Evolutionary conservation across 2,329 filamentous ascomycete genomes (phyloP), one percentile per base, ranked within the genome.

Genomic region (Coniosporium tulheliwenetii): DNA sequence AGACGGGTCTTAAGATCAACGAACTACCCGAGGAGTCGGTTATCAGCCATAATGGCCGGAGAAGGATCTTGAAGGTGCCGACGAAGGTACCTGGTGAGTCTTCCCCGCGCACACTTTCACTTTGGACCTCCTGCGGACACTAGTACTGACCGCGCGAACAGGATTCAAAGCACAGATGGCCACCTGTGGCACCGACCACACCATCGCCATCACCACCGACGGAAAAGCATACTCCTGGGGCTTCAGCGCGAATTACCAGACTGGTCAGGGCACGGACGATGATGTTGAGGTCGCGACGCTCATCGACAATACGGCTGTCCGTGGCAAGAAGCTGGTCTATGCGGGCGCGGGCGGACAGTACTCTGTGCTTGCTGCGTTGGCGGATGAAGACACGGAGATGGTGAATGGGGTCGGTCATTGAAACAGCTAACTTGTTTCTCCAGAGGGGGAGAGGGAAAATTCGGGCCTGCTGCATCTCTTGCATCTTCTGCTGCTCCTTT

Each of bases 341-440:
- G 83, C 82, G n/a, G 84, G 83, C 36, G 81, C 81, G n/a, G 87
- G 89, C 48, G 86, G 86, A 5, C 87, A 95, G 55, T 95, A 77
- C 58, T 81, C 78, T 1, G 62, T 84, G 16, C 41, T 58, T 36
- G 56, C 54, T 16, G 49, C 53, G 35, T 38, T 39, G 35, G 44
- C 45, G 30, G 37, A 31, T 5, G 37, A 9, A 19, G n/a, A 8
- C 16, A 37, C 36, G 3, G 15, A 15, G 10, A 19, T n/a, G 36
- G 36, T 37, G 3, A 37, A 37, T 37, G 36, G 36, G 13, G 36
- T 26, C 19, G 7, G 7, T 26, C 19, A 26, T 26, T 26, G 19
- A 26, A 7, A 4, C 7, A 7, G 7, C 19, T 26, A 7, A 7
- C 3, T 26, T 26, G 3, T 7, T 26, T 7, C 7, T 7, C 19